Base-by-base conservation (phyloP, 2,329 filamentous ascomycete genomes). In the Sclerotinia borealis region DNA sequence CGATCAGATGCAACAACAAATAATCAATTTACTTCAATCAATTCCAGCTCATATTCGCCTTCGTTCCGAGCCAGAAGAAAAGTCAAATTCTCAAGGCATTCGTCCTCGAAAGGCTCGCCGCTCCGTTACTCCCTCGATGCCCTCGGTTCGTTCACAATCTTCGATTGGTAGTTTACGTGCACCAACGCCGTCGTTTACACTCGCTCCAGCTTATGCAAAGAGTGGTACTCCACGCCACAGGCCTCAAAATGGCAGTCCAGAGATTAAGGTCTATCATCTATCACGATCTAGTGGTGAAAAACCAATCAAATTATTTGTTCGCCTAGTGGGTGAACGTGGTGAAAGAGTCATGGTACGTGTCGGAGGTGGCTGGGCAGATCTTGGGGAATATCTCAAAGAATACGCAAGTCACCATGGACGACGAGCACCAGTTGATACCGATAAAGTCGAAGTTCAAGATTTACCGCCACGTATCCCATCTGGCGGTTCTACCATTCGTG, bases 261-360 rank as follows among this genome's bases (percentile, higher is more conserved):
- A 93, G 65, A 93, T 96, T 72, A 92, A 93, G 75, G 82, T 97
- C 2, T 99, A 98, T 72, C 93, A 98, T 76, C 83, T 99, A 43
- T 92, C 91, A 17, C 86, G 92, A 54, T 87, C 89, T 22, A 92
- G 89, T 41, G 91, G 91, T 63, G 88, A 95, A 68, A 85, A 91
- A 15, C 95, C 95, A 0, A 93, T 97, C 73, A 98, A 97, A 77
- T 84, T 99, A 6, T 96, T 96, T 72, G 93, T 99, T 59, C 89
- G 95, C 19, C 87, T 92, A 1, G 93, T 99, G 2, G 95, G 95
- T 56, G 92, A 96, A 75, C 83, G 86, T 63, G 91, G 91, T 19
- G 92, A 98, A 76, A 87, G 95, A 59, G 92, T 98, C 66, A 98
- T 99, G 95, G 95, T 99, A 9, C 90, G 95, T 41, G 93, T 99